phyloP scores from a whole-genome alignment of 2,329 filamentous ascomycete genomes.

The Cordyceps militaris region DNA sequence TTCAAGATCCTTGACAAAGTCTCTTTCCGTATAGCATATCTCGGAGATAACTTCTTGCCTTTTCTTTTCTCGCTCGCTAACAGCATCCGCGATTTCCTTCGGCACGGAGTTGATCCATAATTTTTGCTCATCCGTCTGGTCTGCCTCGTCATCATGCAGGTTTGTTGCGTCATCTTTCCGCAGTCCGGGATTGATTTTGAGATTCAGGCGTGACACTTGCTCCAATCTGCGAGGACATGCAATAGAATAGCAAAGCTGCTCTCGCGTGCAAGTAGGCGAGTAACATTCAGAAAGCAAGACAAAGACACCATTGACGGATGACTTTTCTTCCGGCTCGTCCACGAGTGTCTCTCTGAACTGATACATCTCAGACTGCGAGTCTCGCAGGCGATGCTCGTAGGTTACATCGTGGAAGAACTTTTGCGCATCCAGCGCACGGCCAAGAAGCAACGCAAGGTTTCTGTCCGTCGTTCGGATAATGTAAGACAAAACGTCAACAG shows the following conservation, averaged over 20 bases:
- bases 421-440: constrained; percentile 88
- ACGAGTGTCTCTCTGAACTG: constrained; percentile 91
- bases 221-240: constrained; percentile 89
- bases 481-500: constrained; percentile 89
- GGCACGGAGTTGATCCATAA: constrained; percentile 98
- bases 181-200: constrained; percentile 86
- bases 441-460: constrained; percentile 84
- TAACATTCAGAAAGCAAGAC: constrained; percentile 96
- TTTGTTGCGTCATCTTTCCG: constrained; percentile 53
- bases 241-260: constrained; percentile 96
- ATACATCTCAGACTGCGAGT: constrained; percentile 92
- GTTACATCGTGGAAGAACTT: constrained; percentile 99
- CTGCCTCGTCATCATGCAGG: constrained; percentile 69
- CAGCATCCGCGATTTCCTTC: constrained; percentile 85
- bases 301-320: constrained; percentile 85
- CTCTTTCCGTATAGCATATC: constrained; percentile 95
- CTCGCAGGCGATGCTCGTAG: constrained; percentile 90
- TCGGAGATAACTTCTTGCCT: constrained; percentile 97
- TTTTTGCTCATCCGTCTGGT: constrained; percentile 91
- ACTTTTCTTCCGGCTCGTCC: constrained; percentile 69
- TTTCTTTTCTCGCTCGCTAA: constrained; percentile 90
- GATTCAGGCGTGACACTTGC: constrained; percentile 87
- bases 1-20: constrained; percentile 98
- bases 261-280: constrained; percentile 91
- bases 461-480: constrained; percentile 97